These are phyloP conservation scores for Diaporthe amygdali DNA, from an alignment of 2,329 filamentous ascomycete genomes.

Conservation along the genomic window DNA sequence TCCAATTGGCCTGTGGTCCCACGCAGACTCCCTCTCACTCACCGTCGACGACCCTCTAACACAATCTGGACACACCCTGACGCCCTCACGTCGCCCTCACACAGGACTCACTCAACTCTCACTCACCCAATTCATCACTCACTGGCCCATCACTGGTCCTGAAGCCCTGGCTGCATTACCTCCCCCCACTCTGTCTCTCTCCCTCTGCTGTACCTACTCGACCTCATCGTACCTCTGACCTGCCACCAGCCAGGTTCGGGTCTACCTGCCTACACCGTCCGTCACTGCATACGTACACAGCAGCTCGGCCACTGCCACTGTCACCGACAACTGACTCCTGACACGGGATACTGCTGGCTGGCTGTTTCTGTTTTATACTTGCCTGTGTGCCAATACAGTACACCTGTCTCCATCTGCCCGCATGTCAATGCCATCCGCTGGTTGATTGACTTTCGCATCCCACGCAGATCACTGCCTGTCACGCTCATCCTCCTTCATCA, in stretches of 20 bases:
- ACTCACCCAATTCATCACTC: not conserved
- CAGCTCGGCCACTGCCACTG: not conserved
- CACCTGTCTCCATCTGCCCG: conserved; percentile 4
- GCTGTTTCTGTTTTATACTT: not conserved
- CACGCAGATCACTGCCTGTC: conserved; percentile 11
- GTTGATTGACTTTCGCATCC: conserved; percentile 10
- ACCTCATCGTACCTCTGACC: too few species aligned
- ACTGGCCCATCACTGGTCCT: not conserved
- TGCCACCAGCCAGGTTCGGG: not conserved
- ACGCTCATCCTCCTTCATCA: not conserved
- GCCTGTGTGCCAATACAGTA: not conserved
- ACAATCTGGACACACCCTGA: too few species aligned
- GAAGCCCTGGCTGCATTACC: not conserved
- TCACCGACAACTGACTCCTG: too few species aligned
- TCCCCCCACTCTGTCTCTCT: not conserved
- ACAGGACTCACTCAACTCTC: not conserved
- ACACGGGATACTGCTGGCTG: not conserved
- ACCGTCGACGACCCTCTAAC: not conserved
- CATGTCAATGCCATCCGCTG: not conserved
- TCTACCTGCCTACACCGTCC: not conserved
- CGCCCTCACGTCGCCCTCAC: not conserved
- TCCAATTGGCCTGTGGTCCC: conserved; percentile 3
- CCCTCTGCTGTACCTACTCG: too few species aligned
- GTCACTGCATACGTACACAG: not conserved
- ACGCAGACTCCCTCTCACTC: not conserved